A percentile compares a stretch with the other conserved stretches of the same genome.
These are phyloP conservation scores for Thelephora ganbajun DNA, from an alignment of 768 basidiomycete species.

Conservation along the genomic window DNA sequence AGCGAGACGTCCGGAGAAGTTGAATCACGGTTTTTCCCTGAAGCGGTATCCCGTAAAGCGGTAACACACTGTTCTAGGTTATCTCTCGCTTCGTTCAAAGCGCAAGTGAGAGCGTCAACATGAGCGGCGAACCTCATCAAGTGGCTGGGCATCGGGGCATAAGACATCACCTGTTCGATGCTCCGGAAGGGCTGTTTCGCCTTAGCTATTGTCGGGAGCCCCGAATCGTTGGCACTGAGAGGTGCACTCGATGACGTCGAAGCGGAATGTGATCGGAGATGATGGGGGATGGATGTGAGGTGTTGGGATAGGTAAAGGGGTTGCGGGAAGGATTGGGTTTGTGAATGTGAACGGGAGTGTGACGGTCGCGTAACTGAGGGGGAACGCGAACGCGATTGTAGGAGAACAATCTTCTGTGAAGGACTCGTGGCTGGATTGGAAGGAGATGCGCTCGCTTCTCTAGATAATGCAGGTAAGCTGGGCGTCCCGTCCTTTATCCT, in stretches of 20 bases:
- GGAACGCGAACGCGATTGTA: no score
- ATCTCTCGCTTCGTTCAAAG: conserved; percentile 58
- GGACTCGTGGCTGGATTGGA: conserved; percentile 3
- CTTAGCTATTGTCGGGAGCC: background rate
- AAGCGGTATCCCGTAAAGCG: conserved; percentile 28
- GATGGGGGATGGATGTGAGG: background rate
- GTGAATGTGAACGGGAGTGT: no score
- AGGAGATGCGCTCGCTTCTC: conserved; percentile 4
- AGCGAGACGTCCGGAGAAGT: no score
- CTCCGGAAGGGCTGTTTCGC: conserved; percentile 4
- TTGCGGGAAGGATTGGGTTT: no score
- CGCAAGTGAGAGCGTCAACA: conserved; percentile 52
- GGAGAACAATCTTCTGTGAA: background rate
- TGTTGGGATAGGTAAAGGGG: no score
- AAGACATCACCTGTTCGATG: conserved; percentile 26
- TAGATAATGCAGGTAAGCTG: conserved; percentile 15
- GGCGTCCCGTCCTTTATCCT: conserved; percentile 37
- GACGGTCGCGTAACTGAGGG: no score
- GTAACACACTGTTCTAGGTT: conserved; percentile 51
- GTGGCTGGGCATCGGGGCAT: conserved; percentile 64
- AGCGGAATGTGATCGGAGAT: background rate
- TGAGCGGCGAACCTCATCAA: conserved; percentile 60
- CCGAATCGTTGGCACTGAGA: background rate
- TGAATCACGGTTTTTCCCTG: background rate
- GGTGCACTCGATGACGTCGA: background rate